Evolutionary conservation across 2,329 filamentous ascomycete species (phyloP).

Genomic region (Colletotrichum sp.): DNA sequence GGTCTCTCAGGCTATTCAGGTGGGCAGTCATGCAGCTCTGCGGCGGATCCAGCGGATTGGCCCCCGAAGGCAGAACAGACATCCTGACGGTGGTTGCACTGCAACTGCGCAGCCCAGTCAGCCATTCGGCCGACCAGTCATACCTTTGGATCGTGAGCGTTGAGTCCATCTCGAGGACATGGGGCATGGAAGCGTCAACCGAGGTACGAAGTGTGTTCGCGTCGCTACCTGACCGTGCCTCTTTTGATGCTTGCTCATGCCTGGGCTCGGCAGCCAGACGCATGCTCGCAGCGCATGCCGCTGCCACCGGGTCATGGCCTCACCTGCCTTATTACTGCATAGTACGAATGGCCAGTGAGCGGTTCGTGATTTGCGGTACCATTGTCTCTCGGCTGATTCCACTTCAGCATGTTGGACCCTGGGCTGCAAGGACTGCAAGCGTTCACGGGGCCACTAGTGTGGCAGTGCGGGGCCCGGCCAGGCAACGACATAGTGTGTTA

Average conservation of each 20-base stretch:
- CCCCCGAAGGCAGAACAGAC: background rate
- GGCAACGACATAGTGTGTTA: conserved; percentile 14
- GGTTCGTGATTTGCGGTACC: conserved; percentile 8
- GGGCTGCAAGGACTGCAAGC: conserved; percentile 16
- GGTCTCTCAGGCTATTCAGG: conserved; percentile 16
- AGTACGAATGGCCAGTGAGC: conserved; percentile 5
- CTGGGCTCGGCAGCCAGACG: background rate
- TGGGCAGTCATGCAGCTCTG: conserved; percentile 12
- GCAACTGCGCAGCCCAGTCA: background rate
- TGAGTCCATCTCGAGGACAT: background rate
- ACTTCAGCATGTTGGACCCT: conserved; percentile 15
- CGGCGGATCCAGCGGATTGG: conserved; percentile 14
- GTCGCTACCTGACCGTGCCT: background rate
- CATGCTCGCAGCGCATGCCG: background rate
- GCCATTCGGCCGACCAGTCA: background rate
- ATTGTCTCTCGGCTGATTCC: conserved; percentile 19
- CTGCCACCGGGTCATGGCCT: background rate
- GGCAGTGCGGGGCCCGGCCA: conserved; percentile 19
- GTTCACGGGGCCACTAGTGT: conserved; percentile 20
- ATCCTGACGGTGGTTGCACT: background rate
- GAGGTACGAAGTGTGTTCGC: background rate
- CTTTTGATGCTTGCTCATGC: background rate
- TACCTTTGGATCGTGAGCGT: background rate
- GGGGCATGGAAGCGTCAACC: background rate
- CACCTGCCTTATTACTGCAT: background rate